Evolutionary conservation across 192 early-diverging fungal species (phyloP), one percentile per base, ranked within the genome.

Genomic region (Coemansia sp.): DNA sequence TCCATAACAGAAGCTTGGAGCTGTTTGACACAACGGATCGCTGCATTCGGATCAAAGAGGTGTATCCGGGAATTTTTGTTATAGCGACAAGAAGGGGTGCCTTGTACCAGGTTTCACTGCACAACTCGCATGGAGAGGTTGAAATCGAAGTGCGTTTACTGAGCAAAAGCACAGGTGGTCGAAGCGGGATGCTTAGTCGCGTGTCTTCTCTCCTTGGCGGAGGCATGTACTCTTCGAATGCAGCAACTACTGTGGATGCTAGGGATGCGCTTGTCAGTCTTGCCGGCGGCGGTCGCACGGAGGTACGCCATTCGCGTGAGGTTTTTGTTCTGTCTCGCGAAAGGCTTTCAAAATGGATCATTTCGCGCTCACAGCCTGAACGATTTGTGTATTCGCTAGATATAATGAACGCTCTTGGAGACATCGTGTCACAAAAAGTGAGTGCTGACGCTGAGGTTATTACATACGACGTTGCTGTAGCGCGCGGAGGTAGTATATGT

Each of bases 251-350:
- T 0, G 66, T 46, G 8, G 64, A 49, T 14, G 20, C 67, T n/a
- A 51, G 65, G 58, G 70, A 74, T 25, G 64, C 62, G 8, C 51
- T 79, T 16, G 68, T 76, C 7, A 68, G 68, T 3, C 38, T 75
- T 44, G 76, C 77, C 2, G 60, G 69, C 7, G 81, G 81, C 10
- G 72, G 39, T 38, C 67, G 73, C 37, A 77, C 76, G 4, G 81
- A 76, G 44, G 70, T 73, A 46, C 77, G 77, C 14, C 77, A 80
- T 43, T 80, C 83, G 42, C 75, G 78, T 66, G 83, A 81, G 48
- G 16, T 81, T 37, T 65, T 70, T 51, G 67, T 73, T 8, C 63
- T 85, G 39, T 77, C 83, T n/a, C 78, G 70, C 56, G 45, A 44
- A 41, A 69, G 65, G 17, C 49, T 85, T 49, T 64, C 61, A 13